Conservation (phyloP, 768 basidiomycete genomes). For the Trametes sanguinea region DNA sequence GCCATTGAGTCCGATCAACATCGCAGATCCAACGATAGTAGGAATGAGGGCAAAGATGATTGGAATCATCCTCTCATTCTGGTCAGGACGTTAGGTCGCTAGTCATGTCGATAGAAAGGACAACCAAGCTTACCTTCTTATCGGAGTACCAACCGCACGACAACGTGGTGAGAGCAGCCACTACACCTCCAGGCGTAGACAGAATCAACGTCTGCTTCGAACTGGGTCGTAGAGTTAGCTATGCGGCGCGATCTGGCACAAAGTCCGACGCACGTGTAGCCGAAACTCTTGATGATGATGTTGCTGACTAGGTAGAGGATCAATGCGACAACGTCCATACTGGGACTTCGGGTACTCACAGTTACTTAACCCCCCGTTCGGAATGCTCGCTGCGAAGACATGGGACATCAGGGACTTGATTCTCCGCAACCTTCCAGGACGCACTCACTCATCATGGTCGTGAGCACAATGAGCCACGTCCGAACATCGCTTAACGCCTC, state of each 20-base stretch:
- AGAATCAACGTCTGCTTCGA: constrained; percentile 63
- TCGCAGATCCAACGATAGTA: constrained; percentile 54
- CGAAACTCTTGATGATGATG: constrained; percentile 61
- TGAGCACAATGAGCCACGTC: constrained; percentile 63
- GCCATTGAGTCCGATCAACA: constrained; percentile 50
- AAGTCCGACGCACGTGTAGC: constrained; percentile 53
- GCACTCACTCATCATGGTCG: constrained; percentile 56
- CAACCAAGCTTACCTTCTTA: constrained; percentile 44
- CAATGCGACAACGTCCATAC: not conserved
- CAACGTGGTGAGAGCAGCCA: constrained; percentile 47
- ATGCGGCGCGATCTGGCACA: not conserved
- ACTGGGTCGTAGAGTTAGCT: constrained; percentile 30
- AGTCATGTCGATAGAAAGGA: not conserved
- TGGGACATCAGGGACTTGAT: constrained; percentile 6
- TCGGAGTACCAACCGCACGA: constrained; percentile 68
- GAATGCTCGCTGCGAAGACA: constrained; percentile 53
- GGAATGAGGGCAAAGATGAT: constrained; percentile 59
- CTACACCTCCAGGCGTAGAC: constrained; percentile 54
- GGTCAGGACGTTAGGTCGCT: not conserved
- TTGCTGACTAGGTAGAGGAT: constrained; percentile 51
- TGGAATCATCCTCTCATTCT: constrained; percentile 63
- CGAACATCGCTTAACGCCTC: constrained; percentile 59
- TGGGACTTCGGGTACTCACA: constrained; percentile 41
- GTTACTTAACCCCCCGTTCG: constrained; percentile 64
- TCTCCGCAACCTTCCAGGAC: not conserved